These are phyloP conservation scores for Podospora pseudoanserina DNA, from an alignment of 495 filamentous ascomycete genomes.

Conservation along the genomic window DNA sequence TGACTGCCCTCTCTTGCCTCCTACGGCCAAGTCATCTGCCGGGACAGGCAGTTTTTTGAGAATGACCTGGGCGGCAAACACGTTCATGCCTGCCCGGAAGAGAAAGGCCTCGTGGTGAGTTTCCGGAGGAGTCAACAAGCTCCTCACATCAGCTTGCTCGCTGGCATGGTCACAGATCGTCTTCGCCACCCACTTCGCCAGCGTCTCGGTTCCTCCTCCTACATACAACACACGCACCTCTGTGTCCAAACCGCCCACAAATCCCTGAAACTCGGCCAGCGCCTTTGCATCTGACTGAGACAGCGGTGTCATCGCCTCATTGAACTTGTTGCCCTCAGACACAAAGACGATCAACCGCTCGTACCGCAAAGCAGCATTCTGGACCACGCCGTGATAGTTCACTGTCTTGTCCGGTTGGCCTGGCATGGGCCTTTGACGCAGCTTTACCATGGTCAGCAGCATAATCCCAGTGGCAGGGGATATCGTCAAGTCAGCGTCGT, in stretches of 20 bases:
- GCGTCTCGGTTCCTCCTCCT: conserved; percentile 53
- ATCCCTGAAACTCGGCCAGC: conserved; percentile 53
- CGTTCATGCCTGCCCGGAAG: conserved; percentile 70
- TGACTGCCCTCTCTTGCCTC: conserved; percentile 17
- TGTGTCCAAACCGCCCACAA: conserved; percentile 41
- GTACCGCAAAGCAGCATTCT: conserved; percentile 55
- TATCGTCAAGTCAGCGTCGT: conserved; percentile 74
- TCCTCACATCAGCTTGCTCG: conserved; percentile 28
- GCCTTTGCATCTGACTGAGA: conserved; percentile 49
- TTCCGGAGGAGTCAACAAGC: conserved; percentile 45
- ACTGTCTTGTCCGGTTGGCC: conserved; percentile 47
- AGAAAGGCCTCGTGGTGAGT: conserved; percentile 74
- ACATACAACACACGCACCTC: conserved; percentile 51
- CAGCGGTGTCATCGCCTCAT: conserved; percentile 36
- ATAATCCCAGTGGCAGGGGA: conserved; percentile 69
- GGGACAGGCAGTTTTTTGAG: conserved; percentile 49
- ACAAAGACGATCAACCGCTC: conserved; percentile 70
- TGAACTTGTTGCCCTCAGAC: conserved; percentile 46
- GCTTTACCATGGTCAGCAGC: conserved; percentile 66
- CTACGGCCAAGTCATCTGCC: conserved; percentile 21
- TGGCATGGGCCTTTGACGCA: conserved; percentile 68
- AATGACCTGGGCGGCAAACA: conserved; percentile 72
- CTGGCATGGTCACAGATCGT: conserved; percentile 40
- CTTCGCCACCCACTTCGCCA: conserved; percentile 56
- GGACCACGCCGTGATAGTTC: conserved; percentile 56